phyloP scores from a whole-genome alignment of 768 basidiomycete genomes.

The Rhodosporidiobolus sp. region DNA sequence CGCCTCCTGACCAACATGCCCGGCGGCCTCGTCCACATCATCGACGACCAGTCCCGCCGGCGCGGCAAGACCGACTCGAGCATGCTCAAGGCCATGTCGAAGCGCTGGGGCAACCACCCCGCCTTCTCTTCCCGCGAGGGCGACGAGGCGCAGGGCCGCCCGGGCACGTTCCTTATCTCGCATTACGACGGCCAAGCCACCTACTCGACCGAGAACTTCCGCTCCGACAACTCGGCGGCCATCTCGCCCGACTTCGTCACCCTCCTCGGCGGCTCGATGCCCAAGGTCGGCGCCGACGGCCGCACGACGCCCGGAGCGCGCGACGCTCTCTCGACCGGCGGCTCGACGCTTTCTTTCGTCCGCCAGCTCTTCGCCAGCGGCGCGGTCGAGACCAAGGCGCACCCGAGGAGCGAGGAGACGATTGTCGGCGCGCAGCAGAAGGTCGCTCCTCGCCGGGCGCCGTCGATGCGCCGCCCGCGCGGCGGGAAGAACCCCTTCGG shows the following conservation, averaged over 20 bases:
- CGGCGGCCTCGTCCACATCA: slow-evolving; percentile 90
- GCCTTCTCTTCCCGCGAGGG: slow-evolving; percentile 58
- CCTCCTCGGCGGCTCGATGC: slow-evolving; percentile 63
- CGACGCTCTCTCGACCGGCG: slow-evolving; percentile 61
- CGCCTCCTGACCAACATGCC: slow-evolving; percentile 78
- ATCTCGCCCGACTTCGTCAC: slow-evolving; percentile 91
- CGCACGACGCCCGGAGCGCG: slow-evolving; percentile 32
- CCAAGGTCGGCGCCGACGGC: slow-evolving; percentile 10
- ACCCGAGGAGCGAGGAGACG: slow-evolving; percentile 88
- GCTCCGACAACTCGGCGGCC: slow-evolving; percentile 81
- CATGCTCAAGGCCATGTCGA: slow-evolving; percentile 90
- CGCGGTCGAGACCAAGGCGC: slow-evolving; percentile 85
- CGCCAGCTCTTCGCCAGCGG: slow-evolving; percentile 83
- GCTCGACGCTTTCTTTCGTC: slow-evolving; percentile 86
- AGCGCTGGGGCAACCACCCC: slow-evolving; percentile 90
- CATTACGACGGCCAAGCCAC: slow-evolving; percentile 89
- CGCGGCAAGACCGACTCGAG: slow-evolving; percentile 87
- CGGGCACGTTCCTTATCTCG: slow-evolving; percentile 83
- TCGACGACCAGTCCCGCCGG: slow-evolving; percentile 90
- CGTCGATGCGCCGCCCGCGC: slow-evolving; percentile 68
- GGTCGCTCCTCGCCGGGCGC: slow-evolving; percentile 89
- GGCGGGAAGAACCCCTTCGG: slow-evolving; percentile 39
- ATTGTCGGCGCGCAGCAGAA: slow-evolving; percentile 92
- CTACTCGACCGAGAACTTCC: slow-evolving; percentile 84
- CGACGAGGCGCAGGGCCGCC: slow-evolving; percentile 53